Evolutionary conservation across 2,329 filamentous ascomycete species (phyloP), one percentile per base, ranked within the genome.

Genomic region (Colletotrichum incanum): DNA sequence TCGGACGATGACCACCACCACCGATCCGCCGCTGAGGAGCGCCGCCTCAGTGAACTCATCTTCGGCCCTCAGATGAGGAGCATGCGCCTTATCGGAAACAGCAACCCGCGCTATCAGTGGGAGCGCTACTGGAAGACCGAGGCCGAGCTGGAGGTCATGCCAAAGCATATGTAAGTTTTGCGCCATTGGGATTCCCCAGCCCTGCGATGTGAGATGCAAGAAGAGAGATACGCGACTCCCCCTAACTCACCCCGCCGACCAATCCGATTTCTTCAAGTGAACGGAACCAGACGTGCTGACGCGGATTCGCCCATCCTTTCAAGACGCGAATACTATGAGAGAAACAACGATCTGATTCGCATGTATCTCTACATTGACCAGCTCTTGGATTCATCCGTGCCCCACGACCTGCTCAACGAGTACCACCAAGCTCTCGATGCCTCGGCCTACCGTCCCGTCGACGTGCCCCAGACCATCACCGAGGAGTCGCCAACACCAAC

Each of bases 361-460:
- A 93, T 97, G 80, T 98, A 98, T 80, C 87, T 97, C 74, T 98
- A 97, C 80, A 98, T 98, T 77, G 96, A 98, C 82, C 90, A 93
- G 64, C 86, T 98, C 68, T 88, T 98, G 73, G 95, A 98, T 82
- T 98, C 94, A 11, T 95, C 94, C 39, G 89, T 98, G n/a, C 95
- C 95, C 2, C 95, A 97, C 79, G 92, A 96, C 77, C 86, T 98
- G 55, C 91, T 98, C 70, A 95, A 97, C 79, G 95, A 98, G 82
- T 98, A 98, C 81, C 92, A 82, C 45, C 80, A 92, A 74, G 86
- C 92, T 74, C 85, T 91, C 61, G 86, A 89, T 54, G 85, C 86
- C 26, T 88, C 86, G 49, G 86, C 86, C 31, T 87, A 89, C 74
- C 86, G 85, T 59, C 84, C 85, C 60, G 78, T 89, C 70, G 88